Conservation (phyloP, 1,139 yeast genomes). For the Suhomyces bokatorum region DNA sequence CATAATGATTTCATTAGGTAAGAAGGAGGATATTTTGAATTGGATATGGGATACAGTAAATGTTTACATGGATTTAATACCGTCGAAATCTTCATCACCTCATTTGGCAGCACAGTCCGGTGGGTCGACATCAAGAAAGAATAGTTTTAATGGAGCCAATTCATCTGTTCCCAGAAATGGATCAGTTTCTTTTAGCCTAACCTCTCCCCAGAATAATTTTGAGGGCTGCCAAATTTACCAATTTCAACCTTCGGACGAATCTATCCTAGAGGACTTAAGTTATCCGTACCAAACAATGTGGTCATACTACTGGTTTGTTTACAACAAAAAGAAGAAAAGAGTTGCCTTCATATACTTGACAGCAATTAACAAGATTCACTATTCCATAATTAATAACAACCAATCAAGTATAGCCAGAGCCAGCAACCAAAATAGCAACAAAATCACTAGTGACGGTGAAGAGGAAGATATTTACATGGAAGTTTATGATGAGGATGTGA, state of each 20-base stretch:
- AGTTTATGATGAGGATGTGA: slow-evolving; percentile 29
- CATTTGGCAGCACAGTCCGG: slow-evolving; percentile 17
- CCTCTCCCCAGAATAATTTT: slow-evolving; percentile 10
- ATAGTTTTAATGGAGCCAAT: slow-evolving; percentile 21
- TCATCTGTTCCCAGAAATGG: slow-evolving; percentile 13
- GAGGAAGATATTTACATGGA: slow-evolving; percentile 25
- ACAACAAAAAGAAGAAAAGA: slow-evolving; percentile 85
- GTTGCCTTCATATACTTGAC: slow-evolving; percentile 76
- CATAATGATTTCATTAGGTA: slow-evolving; percentile 77
- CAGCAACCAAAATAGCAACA: slow-evolving; percentile 20
- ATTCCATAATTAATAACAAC: slow-evolving; percentile 32
- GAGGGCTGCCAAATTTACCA: slow-evolving; percentile 76
- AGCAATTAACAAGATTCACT: slow-evolving; percentile 46
- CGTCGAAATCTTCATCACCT: slow-evolving; percentile 29
- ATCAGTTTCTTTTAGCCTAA: slow-evolving; percentile 4
- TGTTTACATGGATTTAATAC: slow-evolving; percentile 72
- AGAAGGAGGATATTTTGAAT: slow-evolving; percentile 46
- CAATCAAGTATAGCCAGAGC: slow-evolving; percentile 15
- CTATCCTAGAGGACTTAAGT: slow-evolving; percentile 63
- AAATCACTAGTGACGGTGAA: slow-evolving; percentile 20
- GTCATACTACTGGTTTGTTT: slow-evolving; percentile 92
- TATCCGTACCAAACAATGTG: slow-evolving; percentile 79
- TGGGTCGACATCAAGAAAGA: slow-evolving; percentile 26
- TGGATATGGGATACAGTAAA: slow-evolving; percentile 92
- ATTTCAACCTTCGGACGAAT: slow-evolving; percentile 77